Percentiles rank a stretch among this genome's conserved stretches.
These are phyloP conservation scores for Naganishia vishniacii DNA, from an alignment of 768 basidiomycete genomes.

Conservation along the genomic window DNA sequence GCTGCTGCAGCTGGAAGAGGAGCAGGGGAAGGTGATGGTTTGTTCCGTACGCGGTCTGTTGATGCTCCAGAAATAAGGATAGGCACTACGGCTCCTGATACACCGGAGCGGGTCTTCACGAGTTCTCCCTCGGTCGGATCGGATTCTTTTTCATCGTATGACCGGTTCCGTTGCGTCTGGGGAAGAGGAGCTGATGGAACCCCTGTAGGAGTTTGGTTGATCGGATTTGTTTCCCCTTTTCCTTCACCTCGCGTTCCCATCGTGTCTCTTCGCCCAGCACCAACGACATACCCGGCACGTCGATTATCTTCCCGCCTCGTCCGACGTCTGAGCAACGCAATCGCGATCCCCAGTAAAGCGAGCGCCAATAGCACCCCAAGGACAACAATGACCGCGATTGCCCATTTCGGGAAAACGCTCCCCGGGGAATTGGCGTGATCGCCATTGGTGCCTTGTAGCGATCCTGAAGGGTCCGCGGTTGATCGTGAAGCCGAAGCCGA, in stretches of 20 bases:
- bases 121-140: not conserved
- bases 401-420: constrained; percentile 73
- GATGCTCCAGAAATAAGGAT: not conserved
- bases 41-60: not conserved
- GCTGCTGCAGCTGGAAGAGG: not conserved
- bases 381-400: constrained; percentile 81
- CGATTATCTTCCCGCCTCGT: constrained; percentile 1
- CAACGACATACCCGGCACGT: no score
- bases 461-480: constrained; percentile 25
- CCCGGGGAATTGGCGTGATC: constrained; percentile 35
- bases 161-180: not conserved
- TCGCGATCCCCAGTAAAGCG: constrained; percentile 61
- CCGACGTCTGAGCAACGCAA: constrained; percentile 4
- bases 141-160: constrained; percentile 3
- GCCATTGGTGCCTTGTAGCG: constrained; percentile 46
- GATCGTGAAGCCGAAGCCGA: not conserved
- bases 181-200: no score
- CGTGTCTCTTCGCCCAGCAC: no score
- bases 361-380: constrained; percentile 70
- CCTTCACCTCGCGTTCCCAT: no score
- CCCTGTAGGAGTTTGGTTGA: no score
- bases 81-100: not conserved
- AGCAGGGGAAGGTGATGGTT: not conserved
- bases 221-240: not conserved
- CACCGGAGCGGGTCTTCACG: not conserved